Evolutionary conservation across 208 protist genomes (phyloP), one percentile per base, ranked within the genome.

Genomic region (Phytomonas sp.): DNA sequence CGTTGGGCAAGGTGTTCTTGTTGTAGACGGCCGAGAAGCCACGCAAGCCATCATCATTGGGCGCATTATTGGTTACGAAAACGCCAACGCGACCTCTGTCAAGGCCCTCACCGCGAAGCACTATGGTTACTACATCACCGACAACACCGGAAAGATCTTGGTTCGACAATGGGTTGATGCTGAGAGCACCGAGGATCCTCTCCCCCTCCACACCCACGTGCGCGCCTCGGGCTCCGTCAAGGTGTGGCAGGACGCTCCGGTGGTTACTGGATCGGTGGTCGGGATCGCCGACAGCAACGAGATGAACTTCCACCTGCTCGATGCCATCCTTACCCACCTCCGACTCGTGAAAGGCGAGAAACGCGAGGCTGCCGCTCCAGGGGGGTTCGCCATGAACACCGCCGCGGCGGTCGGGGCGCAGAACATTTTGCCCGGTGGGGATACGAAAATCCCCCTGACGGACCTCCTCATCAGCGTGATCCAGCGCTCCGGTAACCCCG

Each of bases 261-360:
- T 93, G 29, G 79, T 96, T 23, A 96, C 91, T 0, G 91, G 91
- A 46, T 92, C 84, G n/a, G 88, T 96, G 29, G 78, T 84, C 15
- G 77, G 78, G 56, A 81, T 94, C 34, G 83, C 83, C 40, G 91
- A 96, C 75, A 91, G 85, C 85, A 96, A 96, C 66, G 91, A 96
- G 68, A 75, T 96, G 65, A 94, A 89, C 74, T 96, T 91, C 74
- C 91, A 96, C 76, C 80, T 85, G 69, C 74, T 96, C 30, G 91
- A 96, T 60, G 87, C 80, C n/a, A 82, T 96, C 31, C 84, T 96
- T 17, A 93, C 88, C 11, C 91, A 96, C 72, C 82, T 96, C 28
- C 91, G 91, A 4, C 80, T 96, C 11, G 91, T 85, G 36, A 72
- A 78, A 43, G 90, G 90, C 40, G 82, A 85, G 71, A 70, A 74